phyloP scores from a whole-genome alignment of 176 grass and related monocot genomes.

The Musa schizocarpa region DNA sequence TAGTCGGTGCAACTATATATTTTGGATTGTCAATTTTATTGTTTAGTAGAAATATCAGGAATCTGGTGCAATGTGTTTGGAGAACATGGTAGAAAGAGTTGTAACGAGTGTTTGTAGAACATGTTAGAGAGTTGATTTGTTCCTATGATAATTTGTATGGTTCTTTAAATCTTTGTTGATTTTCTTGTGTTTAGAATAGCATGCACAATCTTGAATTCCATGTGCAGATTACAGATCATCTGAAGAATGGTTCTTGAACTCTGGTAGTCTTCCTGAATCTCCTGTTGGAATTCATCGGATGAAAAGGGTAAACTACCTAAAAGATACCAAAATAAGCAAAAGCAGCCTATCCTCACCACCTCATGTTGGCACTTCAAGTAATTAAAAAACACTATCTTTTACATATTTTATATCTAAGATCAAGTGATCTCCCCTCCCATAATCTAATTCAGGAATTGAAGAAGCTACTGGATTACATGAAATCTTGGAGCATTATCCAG shows the following conservation, averaged over 20 bases:
- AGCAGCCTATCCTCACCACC: constrained; percentile 33
- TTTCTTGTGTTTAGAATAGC: background rate
- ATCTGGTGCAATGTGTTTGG: background rate
- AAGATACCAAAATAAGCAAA: constrained; percentile 40
- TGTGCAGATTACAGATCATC: constrained; percentile 53
- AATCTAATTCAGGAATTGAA: constrained; percentile 37
- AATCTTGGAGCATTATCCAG: constrained; percentile 40
- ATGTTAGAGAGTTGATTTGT: background rate
- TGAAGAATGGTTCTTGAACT: constrained; percentile 41
- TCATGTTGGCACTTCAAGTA: constrained; percentile 38
- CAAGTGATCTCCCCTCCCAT: constrained; percentile 10
- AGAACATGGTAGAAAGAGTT: background rate
- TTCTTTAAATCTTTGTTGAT: background rate
- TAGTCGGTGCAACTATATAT: too few relatives aligned
- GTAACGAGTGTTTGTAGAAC: background rate
- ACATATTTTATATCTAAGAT: constrained; percentile 1
- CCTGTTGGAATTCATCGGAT: constrained; percentile 25
- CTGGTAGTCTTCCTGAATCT: constrained; percentile 37
- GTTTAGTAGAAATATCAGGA: background rate
- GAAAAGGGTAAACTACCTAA: constrained; percentile 36
- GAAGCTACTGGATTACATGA: constrained; percentile 47
- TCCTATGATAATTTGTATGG: background rate
- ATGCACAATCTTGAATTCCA: constrained; percentile 21
- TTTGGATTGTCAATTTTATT: background rate
- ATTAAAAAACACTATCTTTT: constrained; percentile 11